Evolutionary conservation across 371 early-diverging fungal genomes (phyloP).

Genomic region (Smittium culicis): DNA sequence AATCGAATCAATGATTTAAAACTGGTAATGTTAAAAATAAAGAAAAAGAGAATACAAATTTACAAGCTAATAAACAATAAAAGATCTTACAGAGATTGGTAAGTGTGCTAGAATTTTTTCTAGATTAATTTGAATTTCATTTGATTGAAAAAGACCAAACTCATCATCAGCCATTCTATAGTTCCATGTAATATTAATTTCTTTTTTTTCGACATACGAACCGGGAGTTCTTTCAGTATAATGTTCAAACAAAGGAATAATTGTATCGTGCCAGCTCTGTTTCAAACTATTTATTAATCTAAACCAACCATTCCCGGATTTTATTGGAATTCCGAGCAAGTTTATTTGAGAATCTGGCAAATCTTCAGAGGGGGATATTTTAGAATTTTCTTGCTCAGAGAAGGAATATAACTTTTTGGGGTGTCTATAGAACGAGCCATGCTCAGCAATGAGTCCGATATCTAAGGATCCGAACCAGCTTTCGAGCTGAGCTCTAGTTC

Average conservation of each 20-base stretch:
- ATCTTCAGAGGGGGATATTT: background rate
- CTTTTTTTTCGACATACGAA: conserved; percentile 84
- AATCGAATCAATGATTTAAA: too few species aligned
- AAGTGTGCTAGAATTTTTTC: conserved; percentile 83
- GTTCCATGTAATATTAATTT: conserved; percentile 83
- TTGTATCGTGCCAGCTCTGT: conserved; percentile 76
- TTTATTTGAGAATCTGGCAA: conserved; percentile 9
- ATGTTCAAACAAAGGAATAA: conserved; percentile 80
- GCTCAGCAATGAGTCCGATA: conserved; percentile 84
- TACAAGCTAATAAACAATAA: background rate
- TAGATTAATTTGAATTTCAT: conserved; percentile 84
- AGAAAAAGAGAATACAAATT: background rate
- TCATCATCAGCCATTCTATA: conserved; percentile 77
- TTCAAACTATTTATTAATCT: conserved; percentile 69
- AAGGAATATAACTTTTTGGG: conserved; percentile 36
- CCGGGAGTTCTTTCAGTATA: conserved; percentile 92
- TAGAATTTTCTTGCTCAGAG: conserved; percentile 9
- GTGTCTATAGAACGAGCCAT: conserved; percentile 85
- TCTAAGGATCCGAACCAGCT: conserved; percentile 73
- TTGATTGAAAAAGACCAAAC: conserved; percentile 76
- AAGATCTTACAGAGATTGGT: conserved; percentile 56
- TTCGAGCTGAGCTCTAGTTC: conserved; percentile 66
- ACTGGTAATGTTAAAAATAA: too few species aligned
- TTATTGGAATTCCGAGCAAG: conserved; percentile 19
- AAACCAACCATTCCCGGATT: conserved; percentile 49